Base-by-base conservation (phyloP, 2,329 filamentous ascomycete species). In the Bipolaris cookei region DNA sequence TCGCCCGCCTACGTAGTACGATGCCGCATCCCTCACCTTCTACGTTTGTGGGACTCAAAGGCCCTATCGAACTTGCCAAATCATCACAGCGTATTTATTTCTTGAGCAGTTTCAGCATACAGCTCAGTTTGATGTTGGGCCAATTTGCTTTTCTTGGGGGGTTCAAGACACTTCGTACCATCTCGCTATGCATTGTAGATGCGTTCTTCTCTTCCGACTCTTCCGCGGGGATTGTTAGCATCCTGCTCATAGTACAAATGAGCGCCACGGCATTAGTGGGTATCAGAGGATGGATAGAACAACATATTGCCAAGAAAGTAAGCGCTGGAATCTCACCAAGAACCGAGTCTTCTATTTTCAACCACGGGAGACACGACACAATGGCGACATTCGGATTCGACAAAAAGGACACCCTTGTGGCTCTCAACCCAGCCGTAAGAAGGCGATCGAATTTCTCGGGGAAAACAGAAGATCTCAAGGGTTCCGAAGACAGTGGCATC, bases 121-220 rank as follows among this genome's bases (percentile, higher is more conserved):
- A 73, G 34, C 43, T 64, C 1, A 10, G 50, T 6, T 59, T 73
- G 11, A 56, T 47, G 1, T 39, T 73, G 0, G 67, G 65, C 5
- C 67, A 69, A 51, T 21, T 71, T 4, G 51, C 60, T 1, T 67
- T 61, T 39, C 52, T 65, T 2, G 62, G 64, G 50, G 68, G 70
- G 11, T 71, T 69, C 42, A 41, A 54, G 2, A 56, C 62, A 6
- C 60, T 73, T 3, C 63, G 69, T 21, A 43, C 62, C 3, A 66
- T 72, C 21, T 68, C 64, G 4, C 62, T 73, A 10, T 73, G 70
- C 42, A 25, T 69, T n/a, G 54, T 68, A 3, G 70, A 73, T 51
- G 66, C 70, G 6, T 34, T 72, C 1, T 57, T 73, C 1, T 68
- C 59, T 4, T 65, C 69, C 0, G 51, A 55, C 25, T 11, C 48